Conservation (phyloP, 345 rosid species). For the Syzygium grande region DNA sequence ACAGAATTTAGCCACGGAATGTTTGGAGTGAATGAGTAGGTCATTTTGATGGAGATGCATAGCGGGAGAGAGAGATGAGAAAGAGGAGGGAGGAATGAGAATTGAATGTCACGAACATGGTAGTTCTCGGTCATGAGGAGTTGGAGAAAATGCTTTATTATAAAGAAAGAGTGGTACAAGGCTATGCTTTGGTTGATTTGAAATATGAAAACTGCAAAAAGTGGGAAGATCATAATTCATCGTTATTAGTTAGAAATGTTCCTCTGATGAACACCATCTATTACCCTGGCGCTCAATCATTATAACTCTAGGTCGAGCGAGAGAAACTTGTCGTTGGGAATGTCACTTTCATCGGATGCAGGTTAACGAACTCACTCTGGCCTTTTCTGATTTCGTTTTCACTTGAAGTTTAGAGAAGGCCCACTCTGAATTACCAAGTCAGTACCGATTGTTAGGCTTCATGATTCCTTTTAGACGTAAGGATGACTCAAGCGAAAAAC, state of each 20-base stretch:
- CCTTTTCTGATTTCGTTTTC: neutral
- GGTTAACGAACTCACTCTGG: neutral
- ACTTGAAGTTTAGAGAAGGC: neutral
- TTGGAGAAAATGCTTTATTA: neutral
- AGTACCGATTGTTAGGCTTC: neutral
- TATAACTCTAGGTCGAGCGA: neutral
- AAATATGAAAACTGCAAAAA: neutral
- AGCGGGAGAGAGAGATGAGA: slow-evolving; percentile 10
- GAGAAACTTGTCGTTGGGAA: neutral
- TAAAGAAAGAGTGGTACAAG: neutral
- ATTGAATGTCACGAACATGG: neutral
- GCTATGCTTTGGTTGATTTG: neutral
- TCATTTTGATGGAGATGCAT: slow-evolving; percentile 19
- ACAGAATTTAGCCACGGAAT: slow-evolving; percentile 1
- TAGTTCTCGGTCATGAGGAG: neutral
- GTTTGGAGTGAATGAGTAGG: slow-evolving; percentile 6
- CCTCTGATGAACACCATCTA: neutral
- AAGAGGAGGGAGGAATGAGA: slow-evolving; percentile 10
- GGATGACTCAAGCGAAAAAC: neutral
- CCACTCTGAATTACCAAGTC: neutral
- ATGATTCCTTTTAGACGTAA: neutral
- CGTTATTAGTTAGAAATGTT: neutral
- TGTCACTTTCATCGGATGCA: neutral
- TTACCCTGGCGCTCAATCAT: neutral
- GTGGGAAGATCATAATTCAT: neutral